Percentiles rank a stretch among this genome's conserved stretches.
These are phyloP conservation scores for Glycyrrhiza uralensis DNA, from an alignment of 306 rosid genomes.

Conservation along the genomic window DNA sequence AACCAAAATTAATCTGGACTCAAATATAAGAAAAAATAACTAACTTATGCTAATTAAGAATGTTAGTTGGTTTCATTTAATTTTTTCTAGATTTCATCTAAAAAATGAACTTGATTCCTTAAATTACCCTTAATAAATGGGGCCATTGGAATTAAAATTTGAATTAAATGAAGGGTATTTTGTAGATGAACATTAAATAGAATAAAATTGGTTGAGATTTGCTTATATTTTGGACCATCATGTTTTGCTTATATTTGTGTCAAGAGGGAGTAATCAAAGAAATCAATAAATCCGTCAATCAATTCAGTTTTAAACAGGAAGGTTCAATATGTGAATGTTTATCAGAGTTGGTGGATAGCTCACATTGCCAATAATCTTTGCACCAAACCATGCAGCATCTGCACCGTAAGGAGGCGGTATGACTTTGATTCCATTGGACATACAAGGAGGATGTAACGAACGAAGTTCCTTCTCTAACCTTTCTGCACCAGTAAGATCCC, in stretches of 20 bases:
- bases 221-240: too few species aligned
- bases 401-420: conserved; percentile 81
- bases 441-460: conserved; percentile 48
- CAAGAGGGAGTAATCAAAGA: background rate
- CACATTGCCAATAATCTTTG: conserved; percentile 78
- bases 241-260: too few species aligned
- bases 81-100: too few species aligned
- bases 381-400: conserved; percentile 92
- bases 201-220: too few species aligned
- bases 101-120: too few species aligned
- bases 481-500: conserved; percentile 43
- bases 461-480: conserved; percentile 70
- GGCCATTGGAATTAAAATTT: too few species aligned
- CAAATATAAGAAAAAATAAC: too few species aligned
- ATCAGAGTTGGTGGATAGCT: conserved; percentile 29
- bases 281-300: background rate
- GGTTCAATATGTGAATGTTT: background rate
- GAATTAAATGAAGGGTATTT: too few species aligned
- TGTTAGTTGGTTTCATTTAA: too few species aligned
- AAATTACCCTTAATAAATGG: too few species aligned
- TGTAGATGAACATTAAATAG: too few species aligned
- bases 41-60: too few species aligned
- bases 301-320: background rate
- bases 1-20: background rate
- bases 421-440: conserved; percentile 60